A percentile compares a stretch with the other conserved stretches of the same genome.
Conservation (phyloP, 805 yeast species). For the Saccharomycopsis oosterbeekiorum region DNA sequence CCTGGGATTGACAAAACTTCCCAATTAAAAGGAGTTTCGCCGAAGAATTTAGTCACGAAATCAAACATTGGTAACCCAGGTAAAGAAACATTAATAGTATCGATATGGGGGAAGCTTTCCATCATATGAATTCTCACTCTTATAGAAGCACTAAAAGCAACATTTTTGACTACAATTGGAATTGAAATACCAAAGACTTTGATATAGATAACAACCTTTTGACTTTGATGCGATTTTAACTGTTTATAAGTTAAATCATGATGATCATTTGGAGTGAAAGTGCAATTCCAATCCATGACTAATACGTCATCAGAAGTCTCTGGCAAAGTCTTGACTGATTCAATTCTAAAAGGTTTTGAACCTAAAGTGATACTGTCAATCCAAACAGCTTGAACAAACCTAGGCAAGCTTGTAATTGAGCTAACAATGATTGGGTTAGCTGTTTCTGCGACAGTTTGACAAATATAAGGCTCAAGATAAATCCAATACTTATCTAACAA, state of each 20-base stretch:
- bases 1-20: slow-evolving; percentile 88
- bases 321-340: slow-evolving; percentile 77
- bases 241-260: slow-evolving; percentile 83
- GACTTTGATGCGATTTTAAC: slow-evolving; percentile 74
- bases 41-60: slow-evolving; percentile 61
- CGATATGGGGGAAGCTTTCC: slow-evolving; percentile 85
- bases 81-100: slow-evolving; percentile 78
- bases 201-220: slow-evolving; percentile 66
- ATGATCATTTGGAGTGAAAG: slow-evolving; percentile 84
- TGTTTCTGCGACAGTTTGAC: slow-evolving; percentile 77
- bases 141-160: slow-evolving; percentile 63
- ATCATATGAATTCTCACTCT: slow-evolving; percentile 85
- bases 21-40: slow-evolving; percentile 78
- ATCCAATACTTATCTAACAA: slow-evolving; percentile 90
- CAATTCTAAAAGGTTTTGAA: slow-evolving; percentile 91
- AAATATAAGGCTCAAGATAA: slow-evolving; percentile 77
- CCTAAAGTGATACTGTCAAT: slow-evolving; percentile 86
- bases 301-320: slow-evolving; percentile 89
- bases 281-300: slow-evolving; percentile 95
- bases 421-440: slow-evolving; percentile 77
- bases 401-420: slow-evolving; percentile 57
- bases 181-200: slow-evolving; percentile 73
- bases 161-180: slow-evolving; percentile 72
- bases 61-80: slow-evolving; percentile 85
- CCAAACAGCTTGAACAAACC: slow-evolving; percentile 75